Base-by-base conservation (phyloP, 768 basidiomycete species). In the Melanogaster broomeanus region DNA sequence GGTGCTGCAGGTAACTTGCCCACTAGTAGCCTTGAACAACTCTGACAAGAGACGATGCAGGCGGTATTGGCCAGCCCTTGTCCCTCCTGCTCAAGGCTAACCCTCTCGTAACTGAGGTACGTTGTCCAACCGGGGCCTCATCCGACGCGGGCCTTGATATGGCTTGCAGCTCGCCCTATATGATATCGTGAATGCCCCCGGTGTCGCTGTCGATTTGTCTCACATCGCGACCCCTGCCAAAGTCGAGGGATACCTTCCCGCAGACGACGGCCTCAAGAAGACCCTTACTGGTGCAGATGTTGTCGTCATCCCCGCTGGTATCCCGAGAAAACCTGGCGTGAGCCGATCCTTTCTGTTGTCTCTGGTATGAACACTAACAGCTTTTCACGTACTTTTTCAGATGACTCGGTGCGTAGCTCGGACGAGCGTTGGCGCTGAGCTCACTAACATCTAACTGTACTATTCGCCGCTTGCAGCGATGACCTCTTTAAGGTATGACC, bases 151-250 rank as follows among this genome's bases (percentile, higher is more conserved):
- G n/a, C 19, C 46, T 47, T 48, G 13, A 45, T 45, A 27, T 40
- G 45, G 3, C 16, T 25, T 46, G 18, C 62, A 94, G 88, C 87
- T 98, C 45, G 76, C 83, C 46, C 84, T 98, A 53, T 98, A 80
- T 69, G 96, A 98, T 92, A 95, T 98, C 73, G 93, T 95, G 64
- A 90, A 93, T 72, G 89, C 94, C n/a, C 93, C 93, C 15, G 96
- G 96, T 66, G 96, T 99, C 57, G 93, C 94, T 31, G 91, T 86
- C 52, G 96, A 99, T 76, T 78, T 98, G 52, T 88, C 90, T 50
- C 96, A 98, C 71, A 95, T 98, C 72, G 79, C 90, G 46, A 95
- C 94, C 33, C 84, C 88, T 11, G 85, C 93, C 38, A 88, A 88
- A 70, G 87, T 93, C 25, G 77, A 81, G 53, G 94, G 93, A n/a